A percentile compares a stretch with the other conserved stretches of the same genome.
phyloP scores from a whole-genome alignment of 352 stramenopile species.

The Aphanomyces euteiches region DNA sequence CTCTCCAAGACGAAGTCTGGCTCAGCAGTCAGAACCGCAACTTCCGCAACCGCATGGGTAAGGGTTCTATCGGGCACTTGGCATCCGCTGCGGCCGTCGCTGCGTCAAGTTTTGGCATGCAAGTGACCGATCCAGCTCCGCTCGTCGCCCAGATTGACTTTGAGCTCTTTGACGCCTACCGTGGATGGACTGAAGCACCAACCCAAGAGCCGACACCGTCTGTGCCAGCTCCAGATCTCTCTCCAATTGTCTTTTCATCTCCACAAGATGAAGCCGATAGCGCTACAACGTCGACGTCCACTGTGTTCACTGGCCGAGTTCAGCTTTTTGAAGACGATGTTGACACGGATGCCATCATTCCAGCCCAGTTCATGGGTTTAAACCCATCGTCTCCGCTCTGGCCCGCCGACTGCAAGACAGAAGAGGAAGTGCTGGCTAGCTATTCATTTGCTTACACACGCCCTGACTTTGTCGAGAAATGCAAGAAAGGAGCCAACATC shows the following conservation, averaged over 20 bases:
- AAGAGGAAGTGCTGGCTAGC: constrained; percentile 69
- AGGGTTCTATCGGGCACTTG: constrained; percentile 73
- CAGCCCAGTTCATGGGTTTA: constrained; percentile 76
- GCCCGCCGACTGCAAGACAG: constrained; percentile 69
- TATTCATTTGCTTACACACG: constrained; percentile 81
- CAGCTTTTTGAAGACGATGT: constrained; percentile 78
- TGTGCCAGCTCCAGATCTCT: constrained; percentile 48
- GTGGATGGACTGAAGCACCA: constrained; percentile 49
- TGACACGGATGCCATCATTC: constrained; percentile 77
- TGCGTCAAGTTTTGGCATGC: constrained; percentile 75
- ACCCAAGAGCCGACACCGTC: constrained; percentile 32
- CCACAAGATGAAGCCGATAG: constrained; percentile 49
- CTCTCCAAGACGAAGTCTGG: constrained; percentile 69
- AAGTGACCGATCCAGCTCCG: constrained; percentile 61
- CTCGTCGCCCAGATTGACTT: constrained; percentile 61
- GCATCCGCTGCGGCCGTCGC: constrained; percentile 62
- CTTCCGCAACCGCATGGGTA: constrained; percentile 83
- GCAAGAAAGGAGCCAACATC: constrained; percentile 70
- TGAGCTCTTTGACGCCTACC: constrained; percentile 75
- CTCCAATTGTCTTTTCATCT: constrained; percentile 42
- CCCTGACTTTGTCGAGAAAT: constrained; percentile 70
- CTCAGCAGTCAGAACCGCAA: constrained; percentile 82
- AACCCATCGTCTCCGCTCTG: constrained; percentile 78
- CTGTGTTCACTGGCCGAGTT: constrained; percentile 60
- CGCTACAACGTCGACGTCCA: constrained; percentile 50